phyloP scores from a whole-genome alignment of 2,329 filamentous ascomycete genomes.

The Colletotrichum sojae region DNA sequence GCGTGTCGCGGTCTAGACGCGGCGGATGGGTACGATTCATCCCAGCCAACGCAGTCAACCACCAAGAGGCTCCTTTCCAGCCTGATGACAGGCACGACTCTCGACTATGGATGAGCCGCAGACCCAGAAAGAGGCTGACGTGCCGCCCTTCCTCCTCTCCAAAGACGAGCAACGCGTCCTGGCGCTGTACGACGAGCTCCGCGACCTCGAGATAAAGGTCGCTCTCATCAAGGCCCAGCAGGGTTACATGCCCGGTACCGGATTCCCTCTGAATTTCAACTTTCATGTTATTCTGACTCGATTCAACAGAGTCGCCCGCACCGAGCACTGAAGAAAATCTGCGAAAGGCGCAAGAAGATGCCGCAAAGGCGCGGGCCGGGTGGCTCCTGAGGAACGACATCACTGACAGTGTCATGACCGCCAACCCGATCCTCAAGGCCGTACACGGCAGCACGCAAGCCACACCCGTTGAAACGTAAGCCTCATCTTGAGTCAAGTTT shows the following conservation, averaged over 20 bases:
- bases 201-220: constrained; percentile 80
- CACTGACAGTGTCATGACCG: constrained; percentile 76
- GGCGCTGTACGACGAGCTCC: constrained; percentile 78
- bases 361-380: constrained; percentile 78
- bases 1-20: constrained; percentile 31
- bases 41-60: constrained; percentile 7
- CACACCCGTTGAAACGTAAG: constrained; percentile 77
- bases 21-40: constrained; percentile 10
- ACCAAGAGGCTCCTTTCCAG: neutral
- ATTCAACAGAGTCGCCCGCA: constrained; percentile 2
- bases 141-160: constrained; percentile 68
- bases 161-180: constrained; percentile 76
- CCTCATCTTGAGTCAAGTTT: neutral
- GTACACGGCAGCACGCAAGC: constrained; percentile 78
- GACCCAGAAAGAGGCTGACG: constrained; percentile 50
- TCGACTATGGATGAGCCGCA: constrained; percentile 47
- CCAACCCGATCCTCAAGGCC: constrained; percentile 83
- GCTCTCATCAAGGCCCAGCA: constrained; percentile 72
- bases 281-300: neutral
- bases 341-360: constrained; percentile 72
- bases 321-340: constrained; percentile 47
- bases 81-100: constrained; percentile 8
- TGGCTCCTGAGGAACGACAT: constrained; percentile 80
- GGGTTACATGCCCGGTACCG: constrained; percentile 52
- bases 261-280: too few relatives aligned